Evolutionary conservation across 352 stramenopile species (phyloP), one percentile per base, ranked within the genome.

Genomic region (Globisporangium paroecandrum): DNA sequence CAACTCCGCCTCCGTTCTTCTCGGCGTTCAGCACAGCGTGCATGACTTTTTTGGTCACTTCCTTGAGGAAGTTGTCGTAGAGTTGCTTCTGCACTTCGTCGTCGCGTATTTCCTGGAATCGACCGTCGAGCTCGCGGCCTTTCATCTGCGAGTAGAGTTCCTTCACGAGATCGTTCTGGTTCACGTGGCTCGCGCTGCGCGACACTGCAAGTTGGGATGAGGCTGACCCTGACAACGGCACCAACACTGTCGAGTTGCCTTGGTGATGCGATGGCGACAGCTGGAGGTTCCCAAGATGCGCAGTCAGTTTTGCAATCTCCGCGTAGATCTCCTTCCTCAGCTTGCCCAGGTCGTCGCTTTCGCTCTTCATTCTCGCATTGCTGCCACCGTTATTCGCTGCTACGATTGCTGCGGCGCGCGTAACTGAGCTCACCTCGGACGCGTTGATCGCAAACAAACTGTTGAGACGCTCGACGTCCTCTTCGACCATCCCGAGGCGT

Each of bases 1-100:
- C 51, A 29, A 41, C 47, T 34, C 53, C 25, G 34, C 62, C 25
- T 24, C 64, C 72, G 15, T 32, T 68, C 60, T 89, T 90, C 12
- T 89, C 82, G 41, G 63, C 62, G 38, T 83, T 82, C 22, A 91
- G 58, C 36, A 89, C 67, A 4, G 74, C 67, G 54, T 84, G 70
- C 10, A 81, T 83, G 38, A 95, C 87, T 65, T 91, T 95, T 64
- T 93, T 91, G 10, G 80, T 90, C 32, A 94, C 72, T 69, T 91
- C 85, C 54, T 87, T 85, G 58, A 93, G 76, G 41, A 91, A 81
- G 8, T 74, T 75, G 60, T 94, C 85, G 72, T 92, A 91, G 36
- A 88, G 78, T 55, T 90, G 80, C 43, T 78, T 81, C 60, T 87
- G 80, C 5, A 65, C 73, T 64, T 80, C 63, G 7, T 75, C 80